Conservation (phyloP, 768 basidiomycete species). For the Asterophora parasitica region DNA sequence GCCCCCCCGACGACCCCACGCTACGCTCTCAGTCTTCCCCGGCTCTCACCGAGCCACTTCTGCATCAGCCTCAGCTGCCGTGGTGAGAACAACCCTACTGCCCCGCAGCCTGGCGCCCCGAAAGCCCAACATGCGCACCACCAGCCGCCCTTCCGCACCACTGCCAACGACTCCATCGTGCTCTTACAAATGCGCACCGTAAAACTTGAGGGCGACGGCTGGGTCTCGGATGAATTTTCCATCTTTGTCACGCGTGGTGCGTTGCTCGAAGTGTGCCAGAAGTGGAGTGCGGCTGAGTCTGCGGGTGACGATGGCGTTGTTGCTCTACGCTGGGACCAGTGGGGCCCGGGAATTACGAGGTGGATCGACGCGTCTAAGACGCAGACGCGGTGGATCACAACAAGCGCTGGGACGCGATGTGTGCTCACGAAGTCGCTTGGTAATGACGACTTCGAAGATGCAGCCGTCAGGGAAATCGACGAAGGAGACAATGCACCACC, state of each 20-base stretch:
- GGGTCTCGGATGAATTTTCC: slow-evolving; percentile 17
- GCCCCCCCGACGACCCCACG: slow-evolving; percentile 15
- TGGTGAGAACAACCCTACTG: slow-evolving; percentile 37
- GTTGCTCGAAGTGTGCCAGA: slow-evolving; percentile 14
- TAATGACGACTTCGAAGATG: background rate
- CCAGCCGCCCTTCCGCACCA: slow-evolving; percentile 21
- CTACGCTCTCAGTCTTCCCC: slow-evolving; percentile 26
- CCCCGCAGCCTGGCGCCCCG: slow-evolving; percentile 1
- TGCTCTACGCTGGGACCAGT: slow-evolving; percentile 24
- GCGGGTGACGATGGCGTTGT: background rate
- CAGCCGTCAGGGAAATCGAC: background rate
- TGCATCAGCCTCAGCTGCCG: slow-evolving; percentile 29
- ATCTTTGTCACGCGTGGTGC: slow-evolving; percentile 32
- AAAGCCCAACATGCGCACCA: background rate
- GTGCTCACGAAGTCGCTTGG: slow-evolving; percentile 16
- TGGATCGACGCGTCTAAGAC: slow-evolving; percentile 25
- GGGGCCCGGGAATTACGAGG: slow-evolving; percentile 31
- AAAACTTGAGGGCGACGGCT: background rate
- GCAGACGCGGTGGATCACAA: slow-evolving; percentile 37
- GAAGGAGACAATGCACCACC: background rate
- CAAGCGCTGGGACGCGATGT: slow-evolving; percentile 29
- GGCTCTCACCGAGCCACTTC: slow-evolving; percentile 18
- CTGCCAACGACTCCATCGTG: slow-evolving; percentile 26
- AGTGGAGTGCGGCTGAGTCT: background rate
- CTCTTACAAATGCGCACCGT: slow-evolving; percentile 28